Percentiles rank a stretch among this genome's conserved stretches.
phyloP scores from a whole-genome alignment of 2,329 filamentous ascomycete species.

The Pseudocercospora fuligena region DNA sequence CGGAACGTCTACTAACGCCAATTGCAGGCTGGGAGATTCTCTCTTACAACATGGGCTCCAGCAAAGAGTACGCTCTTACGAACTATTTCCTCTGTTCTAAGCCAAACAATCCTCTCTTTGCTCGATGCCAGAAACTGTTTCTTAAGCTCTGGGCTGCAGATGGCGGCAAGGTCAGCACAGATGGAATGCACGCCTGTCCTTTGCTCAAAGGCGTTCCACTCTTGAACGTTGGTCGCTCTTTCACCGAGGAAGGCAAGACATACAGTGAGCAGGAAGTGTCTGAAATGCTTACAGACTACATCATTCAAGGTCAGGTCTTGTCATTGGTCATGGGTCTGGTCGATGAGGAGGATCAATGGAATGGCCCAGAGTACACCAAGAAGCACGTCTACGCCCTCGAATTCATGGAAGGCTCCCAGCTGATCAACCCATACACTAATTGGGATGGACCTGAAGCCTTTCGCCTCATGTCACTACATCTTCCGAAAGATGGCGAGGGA shows the following conservation, averaged over 20 bases:
- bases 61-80: conserved; percentile 45
- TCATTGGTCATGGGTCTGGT: conserved; percentile 58
- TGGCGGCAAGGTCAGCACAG: conserved; percentile 55
- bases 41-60: conserved; percentile 50
- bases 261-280: conserved; percentile 43
- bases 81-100: conserved; percentile 56
- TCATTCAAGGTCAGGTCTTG: conserved; percentile 61
- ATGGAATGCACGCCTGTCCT: conserved; percentile 56
- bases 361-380: conserved; percentile 58
- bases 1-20: background rate
- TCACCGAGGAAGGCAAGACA: conserved; percentile 38
- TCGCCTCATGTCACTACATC: conserved; percentile 53
- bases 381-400: conserved; percentile 58
- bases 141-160: conserved; percentile 54
- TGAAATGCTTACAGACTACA: conserved; percentile 60
- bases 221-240: conserved; percentile 36
- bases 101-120: conserved; percentile 55
- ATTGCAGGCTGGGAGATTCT: conserved; percentile 39
- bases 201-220: conserved; percentile 54
- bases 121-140: conserved; percentile 55
- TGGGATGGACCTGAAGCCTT: conserved; percentile 59
- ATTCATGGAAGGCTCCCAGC: conserved; percentile 56
- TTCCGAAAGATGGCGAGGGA: conserved; percentile 46
- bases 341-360: conserved; percentile 57
- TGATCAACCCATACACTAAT: conserved; percentile 58